Conservation (phyloP, 2,329 filamentous ascomycete genomes). For the Scytalidium sp. region DNA sequence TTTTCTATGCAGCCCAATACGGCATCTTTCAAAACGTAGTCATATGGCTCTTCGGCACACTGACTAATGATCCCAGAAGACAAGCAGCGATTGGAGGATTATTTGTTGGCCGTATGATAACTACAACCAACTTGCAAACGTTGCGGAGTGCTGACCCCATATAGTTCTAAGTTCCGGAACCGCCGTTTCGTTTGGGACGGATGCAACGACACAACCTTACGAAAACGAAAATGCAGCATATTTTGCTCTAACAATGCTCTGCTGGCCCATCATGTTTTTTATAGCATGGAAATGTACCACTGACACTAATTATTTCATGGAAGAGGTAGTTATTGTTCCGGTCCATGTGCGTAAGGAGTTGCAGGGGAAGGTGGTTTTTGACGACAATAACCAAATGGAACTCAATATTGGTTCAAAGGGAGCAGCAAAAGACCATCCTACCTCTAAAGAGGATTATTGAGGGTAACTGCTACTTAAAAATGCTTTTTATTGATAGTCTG, state of each 20-base stretch:
- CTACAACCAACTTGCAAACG: background rate
- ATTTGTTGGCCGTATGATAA: background rate
- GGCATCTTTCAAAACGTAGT: background rate
- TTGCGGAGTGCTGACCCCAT: background rate
- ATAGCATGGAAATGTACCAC: slow-evolving; percentile 3
- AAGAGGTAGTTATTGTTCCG: slow-evolving; percentile 4
- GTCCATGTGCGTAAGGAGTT: slow-evolving; percentile 2
- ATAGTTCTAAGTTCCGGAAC: background rate
- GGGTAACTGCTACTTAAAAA: background rate
- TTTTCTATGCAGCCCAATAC: background rate
- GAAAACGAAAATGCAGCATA: slow-evolving; percentile 1
- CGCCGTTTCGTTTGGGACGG: background rate
- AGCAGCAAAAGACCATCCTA: background rate
- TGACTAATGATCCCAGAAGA: background rate
- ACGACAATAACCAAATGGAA: background rate
- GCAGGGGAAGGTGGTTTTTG: background rate
- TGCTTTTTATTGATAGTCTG: no score
- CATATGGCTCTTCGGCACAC: background rate
- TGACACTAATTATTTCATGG: slow-evolving; percentile 5
- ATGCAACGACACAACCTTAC: background rate
- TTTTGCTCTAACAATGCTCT: background rate
- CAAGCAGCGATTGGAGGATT: background rate
- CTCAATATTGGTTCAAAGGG: background rate
- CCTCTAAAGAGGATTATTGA: background rate
- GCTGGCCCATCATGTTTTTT: slow-evolving; percentile 3